phyloP scores from a whole-genome alignment of 345 rosid genomes.

The Draba incana region DNA sequence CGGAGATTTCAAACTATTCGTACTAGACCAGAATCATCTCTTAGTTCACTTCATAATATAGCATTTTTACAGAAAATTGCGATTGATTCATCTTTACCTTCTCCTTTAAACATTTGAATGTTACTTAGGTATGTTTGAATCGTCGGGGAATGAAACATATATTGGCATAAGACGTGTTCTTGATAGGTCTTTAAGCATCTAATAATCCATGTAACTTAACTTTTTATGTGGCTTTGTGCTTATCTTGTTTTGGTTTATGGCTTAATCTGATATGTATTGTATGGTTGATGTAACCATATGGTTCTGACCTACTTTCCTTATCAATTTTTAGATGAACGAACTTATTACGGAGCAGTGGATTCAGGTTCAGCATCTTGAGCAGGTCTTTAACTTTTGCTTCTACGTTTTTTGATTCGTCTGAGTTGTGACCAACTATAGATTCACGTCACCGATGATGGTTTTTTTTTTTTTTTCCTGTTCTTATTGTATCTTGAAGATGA shows the following conservation, averaged over 20 bases:
- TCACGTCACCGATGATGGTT: not conserved
- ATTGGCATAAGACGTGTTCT: not conserved
- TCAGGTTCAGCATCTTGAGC: conserved; percentile 43
- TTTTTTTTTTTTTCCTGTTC: conserved; percentile 1
- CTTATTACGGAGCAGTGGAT: conserved; percentile 39
- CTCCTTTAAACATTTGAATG: not conserved
- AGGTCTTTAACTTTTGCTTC: conserved; percentile 21
- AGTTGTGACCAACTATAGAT: conserved; percentile 7
- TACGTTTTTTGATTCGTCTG: not conserved
- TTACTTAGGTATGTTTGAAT: not conserved
- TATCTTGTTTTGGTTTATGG: not conserved
- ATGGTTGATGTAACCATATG: conserved; percentile 11
- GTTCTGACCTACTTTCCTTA: conserved; percentile 13
- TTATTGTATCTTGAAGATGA: conserved; percentile 32
- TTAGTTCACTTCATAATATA: not conserved
- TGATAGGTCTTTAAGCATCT: conserved; percentile 3
- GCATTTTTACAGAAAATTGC: not conserved
- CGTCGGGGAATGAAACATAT: not conserved
- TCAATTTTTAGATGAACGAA: conserved; percentile 28
- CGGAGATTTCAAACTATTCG: not conserved
- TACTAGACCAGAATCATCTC: not conserved
- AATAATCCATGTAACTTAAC: not conserved
- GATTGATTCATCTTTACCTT: not conserved
- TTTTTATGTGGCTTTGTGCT: conserved; percentile 17
- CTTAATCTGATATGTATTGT: conserved; percentile 3